These are phyloP conservation scores for Phytophthora parvispora DNA, from an alignment of 352 stramenopile species.

Conservation along the genomic window DNA sequence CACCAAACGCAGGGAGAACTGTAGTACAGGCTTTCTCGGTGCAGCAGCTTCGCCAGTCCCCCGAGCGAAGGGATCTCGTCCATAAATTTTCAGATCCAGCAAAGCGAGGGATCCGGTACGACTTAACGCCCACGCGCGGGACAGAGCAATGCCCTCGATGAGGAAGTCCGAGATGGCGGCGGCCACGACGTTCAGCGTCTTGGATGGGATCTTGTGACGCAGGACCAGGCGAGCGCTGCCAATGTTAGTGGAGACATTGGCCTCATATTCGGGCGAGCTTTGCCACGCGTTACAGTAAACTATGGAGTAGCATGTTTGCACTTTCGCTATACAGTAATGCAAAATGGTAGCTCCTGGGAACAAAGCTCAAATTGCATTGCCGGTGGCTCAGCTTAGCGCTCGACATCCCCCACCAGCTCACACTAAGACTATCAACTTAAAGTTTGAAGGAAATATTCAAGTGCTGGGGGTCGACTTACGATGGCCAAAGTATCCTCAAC, in stretches of 20 bases:
- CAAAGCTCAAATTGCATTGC: no score
- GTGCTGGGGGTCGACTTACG: no score
- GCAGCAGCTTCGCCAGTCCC: conserved; percentile 1
- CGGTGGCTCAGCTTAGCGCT: no score
- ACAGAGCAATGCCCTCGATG: background rate
- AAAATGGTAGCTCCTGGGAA: background rate
- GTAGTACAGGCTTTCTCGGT: background rate
- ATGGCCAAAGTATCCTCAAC: no score
- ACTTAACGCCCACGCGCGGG: background rate
- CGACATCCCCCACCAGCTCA: no score
- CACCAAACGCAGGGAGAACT: background rate
- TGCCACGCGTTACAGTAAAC: background rate
- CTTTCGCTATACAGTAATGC: background rate
- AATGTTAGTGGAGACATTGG: background rate
- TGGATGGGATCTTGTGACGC: background rate
- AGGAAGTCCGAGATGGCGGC: conserved; percentile 7
- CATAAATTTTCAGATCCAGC: conserved; percentile 9
- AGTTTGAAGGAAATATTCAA: no score
- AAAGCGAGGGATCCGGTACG: background rate
- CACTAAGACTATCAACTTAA: no score
- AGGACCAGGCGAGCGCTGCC: background rate
- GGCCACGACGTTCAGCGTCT: background rate
- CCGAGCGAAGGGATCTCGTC: background rate
- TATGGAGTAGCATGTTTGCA: background rate
- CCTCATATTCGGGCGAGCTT: background rate